Base-by-base conservation (phyloP, 257 asterid genomes). In the Pogostemon cablin region DNA sequence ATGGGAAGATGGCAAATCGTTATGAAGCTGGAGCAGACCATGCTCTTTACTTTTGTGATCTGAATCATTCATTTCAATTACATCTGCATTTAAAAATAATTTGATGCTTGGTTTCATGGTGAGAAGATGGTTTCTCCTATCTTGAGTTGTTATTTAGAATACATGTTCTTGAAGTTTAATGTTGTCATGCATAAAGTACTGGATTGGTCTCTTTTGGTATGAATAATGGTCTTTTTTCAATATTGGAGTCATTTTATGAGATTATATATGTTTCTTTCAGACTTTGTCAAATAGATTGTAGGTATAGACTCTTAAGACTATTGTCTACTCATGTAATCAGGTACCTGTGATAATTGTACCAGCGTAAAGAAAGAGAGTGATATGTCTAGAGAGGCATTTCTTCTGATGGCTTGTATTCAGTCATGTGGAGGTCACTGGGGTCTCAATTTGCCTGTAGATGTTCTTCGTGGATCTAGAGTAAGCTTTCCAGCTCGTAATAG, bases 401-500 rank as follows among this genome's bases (percentile, higher is more conserved):
- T 93, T 85, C 83, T 93, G 59, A 75, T 93, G 83, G 95, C 86
- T 46, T 90, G 97, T 83, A 79, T 90, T 80, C 93, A 81, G 48
- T 71, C 96, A 17, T 93, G 97, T 15, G 81, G 91, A 69, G 96
- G 97, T 62, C 77, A 87, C 55, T 93, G 92, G 93, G 98, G 98
- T 60, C 90, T 93, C 75, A 93, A 93, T 82, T 72, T 93, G 78
- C 97, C 97, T 4, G 75, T 93, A 17, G 97, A 89, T 78, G 90
- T 90, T 76, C 98, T 93, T 77, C 97, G 96, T 50, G 98, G 98
- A 75, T 93, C 98, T 77, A 86, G 88, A 78, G 98, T 90, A 87
- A 86, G 96, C 68, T 71, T 74, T 70, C 62, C 12, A 63, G 71
- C 68, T 43, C 46, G 71, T 71, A 63, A 57, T 52, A 63, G 58